Conservation (phyloP, 352 stramenopile species). For the Stephanocyclus meneghinianus region DNA sequence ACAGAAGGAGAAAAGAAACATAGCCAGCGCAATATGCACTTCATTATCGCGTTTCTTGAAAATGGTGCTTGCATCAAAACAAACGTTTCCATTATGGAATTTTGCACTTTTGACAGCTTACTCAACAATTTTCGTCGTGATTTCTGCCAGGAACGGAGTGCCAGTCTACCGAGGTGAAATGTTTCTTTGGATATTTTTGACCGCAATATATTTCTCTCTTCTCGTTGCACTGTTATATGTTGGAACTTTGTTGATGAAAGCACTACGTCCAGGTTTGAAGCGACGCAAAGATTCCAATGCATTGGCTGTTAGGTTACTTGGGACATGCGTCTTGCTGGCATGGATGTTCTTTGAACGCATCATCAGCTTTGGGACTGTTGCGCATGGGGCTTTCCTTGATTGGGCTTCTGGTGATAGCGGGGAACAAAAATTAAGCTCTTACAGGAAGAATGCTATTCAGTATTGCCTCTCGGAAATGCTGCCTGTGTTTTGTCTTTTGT, state of each 20-base stretch:
- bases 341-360: constrained; percentile 33
- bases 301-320: constrained; percentile 25
- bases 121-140: constrained; percentile 20
- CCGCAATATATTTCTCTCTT: constrained; percentile 29
- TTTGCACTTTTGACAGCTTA: constrained; percentile 29
- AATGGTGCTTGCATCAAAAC: constrained; percentile 38
- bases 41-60: constrained; percentile 16
- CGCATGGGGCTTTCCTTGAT: constrained; percentile 14
- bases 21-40: constrained; percentile 7
- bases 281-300: constrained; percentile 32
- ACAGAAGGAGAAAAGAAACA: constrained; percentile 17
- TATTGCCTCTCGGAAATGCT: constrained; percentile 35
- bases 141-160: constrained; percentile 1
- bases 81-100: constrained; percentile 43
- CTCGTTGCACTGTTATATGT: constrained; percentile 33
- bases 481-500: constrained; percentile 40
- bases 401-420: constrained; percentile 7
- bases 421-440: constrained; percentile 2
- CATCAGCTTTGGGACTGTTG: constrained; percentile 32
- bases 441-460: constrained; percentile 31
- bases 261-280: constrained; percentile 29
- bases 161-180: constrained; percentile 17
- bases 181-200: constrained; percentile 41
- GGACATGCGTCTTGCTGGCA: constrained; percentile 27
- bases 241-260: constrained; percentile 24